A percentile compares a stretch with the other conserved stretches of the same genome.
Conservation (phyloP, 768 basidiomycete genomes). For the Galerina sulciceps region DNA sequence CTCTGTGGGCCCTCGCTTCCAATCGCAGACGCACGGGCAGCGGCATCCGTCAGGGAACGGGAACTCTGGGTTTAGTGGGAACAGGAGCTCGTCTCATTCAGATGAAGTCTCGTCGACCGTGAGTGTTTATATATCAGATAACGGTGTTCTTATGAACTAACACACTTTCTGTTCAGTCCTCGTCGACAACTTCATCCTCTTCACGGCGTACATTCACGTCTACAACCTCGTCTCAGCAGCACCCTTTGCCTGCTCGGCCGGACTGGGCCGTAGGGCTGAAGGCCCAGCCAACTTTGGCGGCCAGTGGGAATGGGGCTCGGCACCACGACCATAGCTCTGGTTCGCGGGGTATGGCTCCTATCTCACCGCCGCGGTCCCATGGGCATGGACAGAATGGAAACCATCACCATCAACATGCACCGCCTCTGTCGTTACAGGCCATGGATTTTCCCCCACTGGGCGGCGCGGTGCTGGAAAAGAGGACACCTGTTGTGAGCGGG, state of each 20-base stretch:
- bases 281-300: constrained; percentile 70
- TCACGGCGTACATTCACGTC: constrained; percentile 80
- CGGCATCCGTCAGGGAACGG: constrained; percentile 58
- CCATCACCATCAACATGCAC: constrained; percentile 34
- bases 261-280: constrained; percentile 91
- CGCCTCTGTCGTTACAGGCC: constrained; percentile 50
- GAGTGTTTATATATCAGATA: constrained; percentile 36
- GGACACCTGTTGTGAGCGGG: constrained; percentile 57
- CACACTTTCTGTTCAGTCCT: constrained; percentile 49
- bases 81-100: constrained; percentile 60
- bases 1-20: constrained; percentile 69
- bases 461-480: constrained; percentile 48
- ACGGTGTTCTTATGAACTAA: constrained; percentile 10
- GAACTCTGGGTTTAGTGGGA: constrained; percentile 44
- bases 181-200: constrained; percentile 78
- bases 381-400: constrained; percentile 33
- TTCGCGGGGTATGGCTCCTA: constrained; percentile 46
- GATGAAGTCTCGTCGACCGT: constrained; percentile 85
- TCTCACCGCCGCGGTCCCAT: constrained; percentile 37
- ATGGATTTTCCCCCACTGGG: constrained; percentile 74
- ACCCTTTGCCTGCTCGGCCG: constrained; percentile 82
- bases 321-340: constrained; percentile 50
- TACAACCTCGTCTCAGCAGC: constrained; percentile 69
- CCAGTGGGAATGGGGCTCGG: constrained; percentile 40
- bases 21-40: constrained; percentile 28